phyloP scores from a whole-genome alignment of 805 yeast species.

The Hanseniaspora nectarophila region DNA sequence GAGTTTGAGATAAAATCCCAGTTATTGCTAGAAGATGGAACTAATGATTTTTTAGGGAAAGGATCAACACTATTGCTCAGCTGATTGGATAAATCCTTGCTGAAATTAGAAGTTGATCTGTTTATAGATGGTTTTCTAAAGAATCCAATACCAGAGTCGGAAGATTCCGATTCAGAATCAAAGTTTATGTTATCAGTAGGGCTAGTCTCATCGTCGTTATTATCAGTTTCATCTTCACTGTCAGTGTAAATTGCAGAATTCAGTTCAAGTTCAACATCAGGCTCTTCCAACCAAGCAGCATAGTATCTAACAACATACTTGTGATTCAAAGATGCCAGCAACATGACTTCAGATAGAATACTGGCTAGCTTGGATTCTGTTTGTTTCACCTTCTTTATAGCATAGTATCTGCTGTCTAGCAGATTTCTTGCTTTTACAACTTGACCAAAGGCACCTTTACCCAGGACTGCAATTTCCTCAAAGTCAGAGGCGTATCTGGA shows the following conservation, averaged over 20 bases:
- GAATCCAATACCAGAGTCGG: slow-evolving; percentile 3
- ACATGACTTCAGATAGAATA: slow-evolving; percentile 79
- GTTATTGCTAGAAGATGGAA: slow-evolving; percentile 21
- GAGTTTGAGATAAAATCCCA: slow-evolving; percentile 64
- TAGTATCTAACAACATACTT: slow-evolving; percentile 93
- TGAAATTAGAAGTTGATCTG: slow-evolving; percentile 25
- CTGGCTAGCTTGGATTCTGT: slow-evolving; percentile 66
- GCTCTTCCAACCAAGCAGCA: slow-evolving; percentile 94
- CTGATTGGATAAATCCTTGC: slow-evolving; percentile 15
- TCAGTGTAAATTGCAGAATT: slow-evolving; percentile 27
- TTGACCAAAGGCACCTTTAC: slow-evolving; percentile 95
- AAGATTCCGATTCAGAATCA: slow-evolving; percentile 20
- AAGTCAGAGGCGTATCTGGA: slow-evolving; percentile 87
- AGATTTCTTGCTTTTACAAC: slow-evolving; percentile 93
- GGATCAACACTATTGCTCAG: background rate
- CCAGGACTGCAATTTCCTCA: slow-evolving; percentile 83
- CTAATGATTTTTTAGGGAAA: background rate
- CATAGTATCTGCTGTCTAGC: slow-evolving; percentile 88
- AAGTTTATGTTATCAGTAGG: slow-evolving; percentile 26
- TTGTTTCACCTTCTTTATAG: slow-evolving; percentile 82
- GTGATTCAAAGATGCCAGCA: slow-evolving; percentile 82
- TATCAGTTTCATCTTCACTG: background rate
- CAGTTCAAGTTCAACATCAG: slow-evolving; percentile 26
- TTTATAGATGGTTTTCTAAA: slow-evolving; percentile 25
- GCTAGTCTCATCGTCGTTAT: slow-evolving; percentile 28